phyloP scores from a whole-genome alignment of 2,329 filamentous ascomycete genomes.

The Grosmannia clavigera region DNA sequence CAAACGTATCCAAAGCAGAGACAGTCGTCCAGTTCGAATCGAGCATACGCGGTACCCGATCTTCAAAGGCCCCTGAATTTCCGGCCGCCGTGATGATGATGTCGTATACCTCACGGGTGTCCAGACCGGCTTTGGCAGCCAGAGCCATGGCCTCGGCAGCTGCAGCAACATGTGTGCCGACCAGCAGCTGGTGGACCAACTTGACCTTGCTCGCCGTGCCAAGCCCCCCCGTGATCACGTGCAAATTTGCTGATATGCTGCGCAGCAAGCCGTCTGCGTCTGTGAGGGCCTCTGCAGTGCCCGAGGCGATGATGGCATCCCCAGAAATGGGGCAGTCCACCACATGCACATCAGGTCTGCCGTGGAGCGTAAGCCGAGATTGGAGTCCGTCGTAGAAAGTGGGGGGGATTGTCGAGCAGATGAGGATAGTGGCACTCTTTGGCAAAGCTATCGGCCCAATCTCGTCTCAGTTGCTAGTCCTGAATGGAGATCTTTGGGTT shows the following conservation, averaged over 20 bases:
- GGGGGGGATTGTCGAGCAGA: conserved; percentile 59
- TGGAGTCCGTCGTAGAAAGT: conserved; percentile 53
- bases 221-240: conserved; percentile 33
- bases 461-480: conserved; percentile 24
- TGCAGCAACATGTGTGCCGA: conserved; percentile 37
- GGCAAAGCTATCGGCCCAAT: conserved; percentile 34
- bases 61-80: conserved; percentile 42
- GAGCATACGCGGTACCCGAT: conserved; percentile 40
- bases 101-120: conserved; percentile 22
- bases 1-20: conserved; percentile 20
- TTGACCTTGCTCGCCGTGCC: conserved; percentile 41
- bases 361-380: conserved; percentile 39
- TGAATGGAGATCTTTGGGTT: not conserved
- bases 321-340: conserved; percentile 63
- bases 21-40: conserved; percentile 31
- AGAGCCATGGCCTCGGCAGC: conserved; percentile 40
- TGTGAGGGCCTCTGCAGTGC: conserved; percentile 22
- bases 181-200: conserved; percentile 39
- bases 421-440: conserved; percentile 45
- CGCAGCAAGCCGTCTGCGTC: conserved; percentile 54
- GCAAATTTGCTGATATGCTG: conserved; percentile 57
- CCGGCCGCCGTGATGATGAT: conserved; percentile 19
- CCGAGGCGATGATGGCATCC: conserved; percentile 51
- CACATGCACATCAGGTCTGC: conserved; percentile 49
- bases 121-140: conserved; percentile 33